phyloP scores from a whole-genome alignment of 495 filamentous ascomycete species.

The Lepraria neglecta region DNA sequence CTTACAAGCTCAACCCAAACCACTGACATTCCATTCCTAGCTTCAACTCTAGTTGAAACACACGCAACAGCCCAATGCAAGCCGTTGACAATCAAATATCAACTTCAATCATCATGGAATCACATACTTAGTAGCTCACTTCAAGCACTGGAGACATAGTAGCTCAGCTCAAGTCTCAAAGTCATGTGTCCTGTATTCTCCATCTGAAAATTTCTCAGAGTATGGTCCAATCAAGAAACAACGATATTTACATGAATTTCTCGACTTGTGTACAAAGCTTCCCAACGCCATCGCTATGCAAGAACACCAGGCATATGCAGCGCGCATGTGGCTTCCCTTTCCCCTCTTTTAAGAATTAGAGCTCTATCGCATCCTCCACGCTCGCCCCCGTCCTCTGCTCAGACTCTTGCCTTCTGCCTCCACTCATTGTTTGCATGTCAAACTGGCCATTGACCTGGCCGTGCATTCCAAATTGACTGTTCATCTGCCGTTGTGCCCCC shows the following conservation, averaged over 20 bases:
- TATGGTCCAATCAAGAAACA: background rate
- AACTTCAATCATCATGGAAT: no score
- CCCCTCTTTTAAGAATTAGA: background rate
- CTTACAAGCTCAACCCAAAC: no score
- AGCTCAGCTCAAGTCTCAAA: background rate
- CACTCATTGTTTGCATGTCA: background rate
- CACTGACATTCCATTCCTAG: no score
- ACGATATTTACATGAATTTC: background rate
- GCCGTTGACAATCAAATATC: no score
- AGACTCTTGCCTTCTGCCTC: background rate
- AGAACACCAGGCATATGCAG: background rate
- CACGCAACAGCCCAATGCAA: no score
- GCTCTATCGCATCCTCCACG: slow-evolving; percentile 26
- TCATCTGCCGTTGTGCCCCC: no score
- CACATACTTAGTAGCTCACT: no score
- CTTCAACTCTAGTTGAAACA: no score
- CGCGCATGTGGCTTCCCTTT: no score
- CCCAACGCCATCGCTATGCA: slow-evolving; percentile 19
- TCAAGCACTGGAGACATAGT: background rate
- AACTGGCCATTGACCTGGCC: background rate
- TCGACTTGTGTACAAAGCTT: no score
- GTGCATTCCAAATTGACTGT: background rate
- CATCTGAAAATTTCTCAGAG: no score
- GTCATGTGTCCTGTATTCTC: background rate
- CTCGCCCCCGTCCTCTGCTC: slow-evolving; percentile 18